Base-by-base conservation (phyloP, 2,329 filamentous ascomycete genomes). In the Colletotrichum gigasporum region DNA sequence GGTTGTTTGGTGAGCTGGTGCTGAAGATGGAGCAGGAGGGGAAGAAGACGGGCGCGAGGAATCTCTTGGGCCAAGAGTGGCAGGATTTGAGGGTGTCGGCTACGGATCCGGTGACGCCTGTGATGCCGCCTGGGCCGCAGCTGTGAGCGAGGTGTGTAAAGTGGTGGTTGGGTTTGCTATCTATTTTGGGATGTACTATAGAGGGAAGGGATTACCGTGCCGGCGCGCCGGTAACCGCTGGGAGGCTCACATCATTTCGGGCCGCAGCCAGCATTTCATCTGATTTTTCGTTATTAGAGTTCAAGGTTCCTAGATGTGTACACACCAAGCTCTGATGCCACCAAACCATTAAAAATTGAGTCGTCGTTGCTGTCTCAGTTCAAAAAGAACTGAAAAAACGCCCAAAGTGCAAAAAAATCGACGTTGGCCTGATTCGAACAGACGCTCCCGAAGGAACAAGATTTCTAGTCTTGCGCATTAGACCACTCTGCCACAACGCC, bases 1-100 rank as follows among this genome's bases (percentile, higher is more conserved):
- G 79, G 18, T 70, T 79, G 65, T 77, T 81, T 70, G 79, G 79
- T 1, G 79, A 81, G 70, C 71, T 81, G 71, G 68, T 81, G 5
- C 66, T 68, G 6, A 77, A 69, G 8, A 77, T 66, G 37, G 50
- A 62, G 28, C 60, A 59, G n/a, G 42, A 64, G n/a, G 39, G 50
- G 8, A 66, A 64, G 52, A 63, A 54, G 53, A 32, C 20, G 4
- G 39, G 34, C 1, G 58, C 50, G 4, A 30, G 26, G 2, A 48
- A 56, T 2, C 18, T 65, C 0, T 9, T 65, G 42, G 50, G 5
- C 2, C 57, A 65, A 51, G 51, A 41, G 14, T 65, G 63, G 63
- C 58, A 65, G 41, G 56, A 26, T 3, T 3, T 12, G n/a, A 9
- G 4, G 24, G 4, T 26, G 16, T 16, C 30, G 2, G 5, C 30